phyloP scores from a whole-genome alignment of 352 stramenopile species.

The Phytophthora nicotianae region DNA sequence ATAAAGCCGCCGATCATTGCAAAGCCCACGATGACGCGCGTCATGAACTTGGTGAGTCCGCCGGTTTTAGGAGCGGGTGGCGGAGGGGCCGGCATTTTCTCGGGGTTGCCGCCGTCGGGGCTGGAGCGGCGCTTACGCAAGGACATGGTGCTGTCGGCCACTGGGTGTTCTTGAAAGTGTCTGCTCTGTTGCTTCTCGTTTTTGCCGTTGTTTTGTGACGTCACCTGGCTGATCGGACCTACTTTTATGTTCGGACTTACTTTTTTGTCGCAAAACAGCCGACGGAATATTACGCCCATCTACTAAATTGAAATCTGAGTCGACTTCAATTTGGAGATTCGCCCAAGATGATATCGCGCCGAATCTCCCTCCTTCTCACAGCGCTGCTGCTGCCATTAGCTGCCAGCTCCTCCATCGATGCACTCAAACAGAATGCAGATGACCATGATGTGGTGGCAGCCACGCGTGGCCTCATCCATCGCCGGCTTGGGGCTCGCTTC shows the following conservation, averaged over 20 bases:
- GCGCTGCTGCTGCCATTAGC: constrained; percentile 28
- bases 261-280: neutral
- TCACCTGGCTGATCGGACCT: neutral
- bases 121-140: constrained; percentile 57
- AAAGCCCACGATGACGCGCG: constrained; percentile 73
- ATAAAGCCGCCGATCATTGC: constrained; percentile 78
- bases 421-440: constrained; percentile 23
- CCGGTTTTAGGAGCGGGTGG: constrained; percentile 28
- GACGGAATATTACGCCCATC: neutral
- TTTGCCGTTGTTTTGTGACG: constrained; percentile 5
- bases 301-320: neutral
- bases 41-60: constrained; percentile 70
- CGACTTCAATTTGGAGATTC: constrained; percentile 21
- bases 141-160: constrained; percentile 17
- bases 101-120: constrained; percentile 27
- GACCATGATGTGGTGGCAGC: constrained; percentile 53
- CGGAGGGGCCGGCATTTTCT: constrained; percentile 11
- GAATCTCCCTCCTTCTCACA: constrained; percentile 9
- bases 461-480: constrained; percentile 59
- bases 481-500: constrained; percentile 58
- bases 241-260: constrained; percentile 1
- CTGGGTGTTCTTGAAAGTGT: constrained; percentile 12
- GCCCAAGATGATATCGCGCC: constrained; percentile 13
- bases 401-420: constrained; percentile 17
- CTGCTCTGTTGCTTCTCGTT: constrained; percentile 2